Conservation (phyloP, 2,329 filamentous ascomycete species). For the Gnomoniopsis smithogilvyi region DNA sequence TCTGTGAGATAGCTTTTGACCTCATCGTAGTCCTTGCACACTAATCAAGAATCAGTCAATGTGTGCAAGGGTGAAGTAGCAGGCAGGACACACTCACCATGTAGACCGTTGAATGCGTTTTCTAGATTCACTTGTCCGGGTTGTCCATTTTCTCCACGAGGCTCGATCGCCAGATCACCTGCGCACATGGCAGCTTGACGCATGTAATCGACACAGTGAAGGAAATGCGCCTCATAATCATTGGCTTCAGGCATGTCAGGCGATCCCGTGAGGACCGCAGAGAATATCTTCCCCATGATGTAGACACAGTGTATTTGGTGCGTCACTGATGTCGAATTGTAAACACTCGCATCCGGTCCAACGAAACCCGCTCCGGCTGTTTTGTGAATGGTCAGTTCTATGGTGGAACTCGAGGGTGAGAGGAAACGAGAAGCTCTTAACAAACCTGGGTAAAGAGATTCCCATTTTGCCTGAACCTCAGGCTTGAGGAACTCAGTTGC, state of each 20-base stretch:
- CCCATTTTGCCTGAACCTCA: constrained; percentile 34
- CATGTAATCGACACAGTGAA: constrained; percentile 31
- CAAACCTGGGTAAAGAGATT: constrained; percentile 37
- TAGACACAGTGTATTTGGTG: constrained; percentile 39
- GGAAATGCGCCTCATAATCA: constrained; percentile 33
- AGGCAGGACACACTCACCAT: constrained; percentile 18
- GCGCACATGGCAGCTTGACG: constrained; percentile 26
- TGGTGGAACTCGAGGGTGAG: too few species aligned
- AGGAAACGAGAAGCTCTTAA: background rate
- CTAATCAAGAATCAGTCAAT: constrained; percentile 8
- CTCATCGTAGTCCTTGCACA: constrained; percentile 24
- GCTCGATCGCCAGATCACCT: constrained; percentile 24
- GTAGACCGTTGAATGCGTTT: constrained; percentile 23
- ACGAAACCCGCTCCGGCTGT: constrained; percentile 9
- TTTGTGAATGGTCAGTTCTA: background rate
- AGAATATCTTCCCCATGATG: constrained; percentile 33
- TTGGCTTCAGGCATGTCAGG: constrained; percentile 7
- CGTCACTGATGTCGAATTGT: constrained; percentile 39
- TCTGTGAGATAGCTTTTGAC: constrained; percentile 21
- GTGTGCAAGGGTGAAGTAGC: background rate
- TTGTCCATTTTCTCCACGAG: constrained; percentile 21
- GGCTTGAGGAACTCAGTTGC: constrained; percentile 36
- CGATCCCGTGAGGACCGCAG: constrained; percentile 21
- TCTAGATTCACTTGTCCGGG: constrained; percentile 22
- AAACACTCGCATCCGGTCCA: constrained; percentile 23